These are phyloP conservation scores for Wickerhamomyces alni DNA, from an alignment of 805 yeast species.

Conservation along the genomic window DNA sequence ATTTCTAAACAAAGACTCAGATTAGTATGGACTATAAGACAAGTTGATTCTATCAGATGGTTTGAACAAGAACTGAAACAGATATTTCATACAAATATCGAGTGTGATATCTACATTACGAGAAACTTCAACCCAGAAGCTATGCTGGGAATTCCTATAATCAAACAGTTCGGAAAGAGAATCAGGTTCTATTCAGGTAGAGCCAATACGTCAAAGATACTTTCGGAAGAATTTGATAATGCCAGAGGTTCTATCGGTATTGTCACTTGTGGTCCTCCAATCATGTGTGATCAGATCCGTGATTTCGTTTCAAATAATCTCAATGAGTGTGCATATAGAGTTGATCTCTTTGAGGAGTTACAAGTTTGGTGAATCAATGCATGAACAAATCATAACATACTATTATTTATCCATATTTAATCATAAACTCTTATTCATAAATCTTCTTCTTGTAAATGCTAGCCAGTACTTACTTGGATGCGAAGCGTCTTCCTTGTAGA, in stretches of 20 bases:
- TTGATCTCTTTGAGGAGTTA: constrained; percentile 71
- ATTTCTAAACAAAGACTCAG: constrained; percentile 28
- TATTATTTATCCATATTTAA: not conserved
- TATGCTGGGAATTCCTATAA: not conserved
- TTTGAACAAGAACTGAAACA: constrained; percentile 26
- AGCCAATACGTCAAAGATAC: constrained; percentile 38
- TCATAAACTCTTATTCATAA: constrained; percentile 85
- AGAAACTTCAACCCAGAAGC: constrained; percentile 21
- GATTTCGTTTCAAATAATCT: constrained; percentile 36
- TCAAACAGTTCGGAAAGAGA: constrained; percentile 12
- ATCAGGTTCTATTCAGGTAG: constrained; percentile 35
- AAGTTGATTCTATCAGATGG: constrained; percentile 45
- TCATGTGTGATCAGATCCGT: constrained; percentile 55
- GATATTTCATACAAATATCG: constrained; percentile 30
- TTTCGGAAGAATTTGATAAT: constrained; percentile 32
- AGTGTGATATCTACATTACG: constrained; percentile 36
- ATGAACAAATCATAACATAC: too few relatives aligned
- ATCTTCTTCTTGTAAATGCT: constrained; percentile 89
- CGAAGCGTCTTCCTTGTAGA: constrained; percentile 54
- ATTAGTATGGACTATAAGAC: constrained; percentile 60
- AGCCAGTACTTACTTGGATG: constrained; percentile 90
- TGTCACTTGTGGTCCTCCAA: constrained; percentile 61
- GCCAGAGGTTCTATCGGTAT: constrained; percentile 43
- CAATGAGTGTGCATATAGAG: constrained; percentile 37
- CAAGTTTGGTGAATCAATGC: constrained; percentile 52